Evolutionary conservation across 2,329 filamentous ascomycete species (phyloP).

Genomic region (Chaetomium sp.): DNA sequence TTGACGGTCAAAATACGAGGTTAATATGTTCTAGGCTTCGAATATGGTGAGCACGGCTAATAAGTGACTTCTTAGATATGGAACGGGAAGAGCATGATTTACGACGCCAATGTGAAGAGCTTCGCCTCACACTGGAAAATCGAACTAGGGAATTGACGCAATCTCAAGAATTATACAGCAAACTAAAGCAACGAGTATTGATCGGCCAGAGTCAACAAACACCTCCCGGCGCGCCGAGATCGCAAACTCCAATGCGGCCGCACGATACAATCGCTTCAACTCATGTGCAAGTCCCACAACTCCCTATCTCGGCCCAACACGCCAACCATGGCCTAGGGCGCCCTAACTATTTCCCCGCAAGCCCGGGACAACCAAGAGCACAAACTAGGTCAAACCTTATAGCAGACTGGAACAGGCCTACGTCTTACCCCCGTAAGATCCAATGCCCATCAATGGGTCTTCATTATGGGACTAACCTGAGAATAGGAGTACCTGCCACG

Average conservation of each 20-base stretch:
- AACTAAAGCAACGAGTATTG: conserved; percentile 49
- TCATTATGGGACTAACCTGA: neutral
- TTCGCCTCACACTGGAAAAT: conserved; percentile 59
- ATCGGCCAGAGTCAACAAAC: conserved; percentile 49
- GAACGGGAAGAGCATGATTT: conserved; percentile 56
- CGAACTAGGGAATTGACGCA: conserved; percentile 65
- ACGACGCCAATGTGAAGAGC: conserved; percentile 64
- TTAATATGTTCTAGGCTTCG: neutral
- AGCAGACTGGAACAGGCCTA: conserved; percentile 9
- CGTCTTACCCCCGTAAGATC: conserved; percentile 8
- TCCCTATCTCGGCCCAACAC: neutral
- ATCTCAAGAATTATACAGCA: conserved; percentile 59
- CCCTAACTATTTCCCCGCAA: conserved; percentile 14
- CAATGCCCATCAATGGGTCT: neutral
- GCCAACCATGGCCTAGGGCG: neutral
- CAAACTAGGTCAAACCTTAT: neutral
- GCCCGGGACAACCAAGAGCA: conserved; percentile 2
- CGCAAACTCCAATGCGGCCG: conserved; percentile 18
- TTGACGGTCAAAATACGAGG: conserved; percentile 18
- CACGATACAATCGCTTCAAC: neutral
- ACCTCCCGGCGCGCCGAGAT: conserved; percentile 44
- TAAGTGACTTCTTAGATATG: conserved; percentile 36
- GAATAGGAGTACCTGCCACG: conserved; percentile 5
- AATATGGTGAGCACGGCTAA: conserved; percentile 1
- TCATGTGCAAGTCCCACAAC: neutral